Conservation (phyloP, 371 early-diverging fungal genomes). For the Rozella allomycis region DNA sequence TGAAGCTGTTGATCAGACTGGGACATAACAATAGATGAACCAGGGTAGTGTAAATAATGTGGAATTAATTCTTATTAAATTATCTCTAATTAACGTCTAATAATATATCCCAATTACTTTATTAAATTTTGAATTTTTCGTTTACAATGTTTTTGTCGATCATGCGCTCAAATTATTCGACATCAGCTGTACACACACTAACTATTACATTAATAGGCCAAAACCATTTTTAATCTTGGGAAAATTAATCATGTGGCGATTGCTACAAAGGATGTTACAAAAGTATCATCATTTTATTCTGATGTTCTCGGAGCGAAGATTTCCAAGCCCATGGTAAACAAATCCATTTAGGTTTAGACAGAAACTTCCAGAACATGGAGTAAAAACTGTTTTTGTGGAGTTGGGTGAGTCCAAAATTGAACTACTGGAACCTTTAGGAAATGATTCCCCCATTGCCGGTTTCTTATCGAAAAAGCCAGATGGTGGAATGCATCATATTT, state of each 20-base stretch:
- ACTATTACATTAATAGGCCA: too few species aligned
- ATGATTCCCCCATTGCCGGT: constrained; percentile 41
- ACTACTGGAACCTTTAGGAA: constrained; percentile 39
- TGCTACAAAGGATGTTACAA: constrained; percentile 43
- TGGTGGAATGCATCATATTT: constrained; percentile 60
- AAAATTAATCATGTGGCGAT: constrained; percentile 57
- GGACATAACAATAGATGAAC: too few species aligned
- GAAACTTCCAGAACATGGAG: constrained; percentile 56
- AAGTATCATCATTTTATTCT: constrained; percentile 37
- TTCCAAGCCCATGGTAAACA: constrained; percentile 17
- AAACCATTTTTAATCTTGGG: too few species aligned
- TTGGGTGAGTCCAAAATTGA: constrained; percentile 36
- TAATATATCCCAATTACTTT: too few species aligned
- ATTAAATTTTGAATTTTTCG: too few species aligned
- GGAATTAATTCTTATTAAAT: too few species aligned
- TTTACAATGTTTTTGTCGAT: too few species aligned
- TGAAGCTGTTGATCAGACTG: too few species aligned
- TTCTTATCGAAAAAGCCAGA: constrained; percentile 47
- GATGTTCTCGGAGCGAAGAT: constrained; percentile 41
- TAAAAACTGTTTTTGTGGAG: constrained; percentile 53
- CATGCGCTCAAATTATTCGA: too few species aligned
- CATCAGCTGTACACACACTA: too few species aligned
- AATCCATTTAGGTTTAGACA: constrained; percentile 13
- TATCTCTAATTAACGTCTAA: too few species aligned
- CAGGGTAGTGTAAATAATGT: too few species aligned